A percentile compares a stretch with the other conserved stretches of the same genome.
phyloP scores from a whole-genome alignment of 805 yeast genomes.

The Metahyphopichia silvanorum region DNA sequence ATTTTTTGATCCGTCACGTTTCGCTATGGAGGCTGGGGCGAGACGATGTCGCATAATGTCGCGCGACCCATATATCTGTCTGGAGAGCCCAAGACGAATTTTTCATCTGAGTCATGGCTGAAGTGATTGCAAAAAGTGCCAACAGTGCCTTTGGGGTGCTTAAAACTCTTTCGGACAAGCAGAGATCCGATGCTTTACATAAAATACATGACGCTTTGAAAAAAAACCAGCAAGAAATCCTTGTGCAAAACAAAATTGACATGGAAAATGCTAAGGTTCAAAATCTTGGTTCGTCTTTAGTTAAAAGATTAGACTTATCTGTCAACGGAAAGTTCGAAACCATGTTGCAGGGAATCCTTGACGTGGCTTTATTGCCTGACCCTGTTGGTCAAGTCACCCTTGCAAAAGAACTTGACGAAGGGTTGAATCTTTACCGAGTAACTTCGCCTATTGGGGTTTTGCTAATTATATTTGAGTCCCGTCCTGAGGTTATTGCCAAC shows the following conservation, averaged over 20 bases:
- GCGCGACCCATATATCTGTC: no score
- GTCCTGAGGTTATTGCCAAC: slow-evolving; percentile 98
- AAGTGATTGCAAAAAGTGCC: slow-evolving; percentile 75
- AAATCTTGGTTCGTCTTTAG: slow-evolving; percentile 63
- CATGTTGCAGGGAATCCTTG: slow-evolving; percentile 92
- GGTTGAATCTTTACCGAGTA: slow-evolving; percentile 75
- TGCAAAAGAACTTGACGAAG: slow-evolving; percentile 84
- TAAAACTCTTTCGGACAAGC: slow-evolving; percentile 70
- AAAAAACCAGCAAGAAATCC: slow-evolving; percentile 55
- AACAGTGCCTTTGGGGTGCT: slow-evolving; percentile 79
- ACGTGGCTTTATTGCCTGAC: slow-evolving; percentile 84
- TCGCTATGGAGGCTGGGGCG: no score
- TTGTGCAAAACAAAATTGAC: slow-evolving; percentile 73
- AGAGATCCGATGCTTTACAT: slow-evolving; percentile 69
- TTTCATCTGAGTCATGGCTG: slow-evolving; percentile 45
- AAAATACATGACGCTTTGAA: slow-evolving; percentile 69
- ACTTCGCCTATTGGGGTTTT: slow-evolving; percentile 95
- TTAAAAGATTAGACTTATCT: slow-evolving; percentile 81
- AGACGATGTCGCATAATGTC: no score
- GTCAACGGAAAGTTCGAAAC: slow-evolving; percentile 83
- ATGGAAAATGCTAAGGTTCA: slow-evolving; percentile 63
- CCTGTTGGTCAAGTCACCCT: slow-evolving; percentile 89
- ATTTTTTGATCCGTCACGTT: no score
- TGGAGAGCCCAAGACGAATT: background rate
- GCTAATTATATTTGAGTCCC: slow-evolving; percentile 87